A percentile compares a stretch with the other conserved stretches of the same genome.
Conservation (phyloP, 1,284 basidiomycete genomes). For the Coriolopsis trogii region DNA sequence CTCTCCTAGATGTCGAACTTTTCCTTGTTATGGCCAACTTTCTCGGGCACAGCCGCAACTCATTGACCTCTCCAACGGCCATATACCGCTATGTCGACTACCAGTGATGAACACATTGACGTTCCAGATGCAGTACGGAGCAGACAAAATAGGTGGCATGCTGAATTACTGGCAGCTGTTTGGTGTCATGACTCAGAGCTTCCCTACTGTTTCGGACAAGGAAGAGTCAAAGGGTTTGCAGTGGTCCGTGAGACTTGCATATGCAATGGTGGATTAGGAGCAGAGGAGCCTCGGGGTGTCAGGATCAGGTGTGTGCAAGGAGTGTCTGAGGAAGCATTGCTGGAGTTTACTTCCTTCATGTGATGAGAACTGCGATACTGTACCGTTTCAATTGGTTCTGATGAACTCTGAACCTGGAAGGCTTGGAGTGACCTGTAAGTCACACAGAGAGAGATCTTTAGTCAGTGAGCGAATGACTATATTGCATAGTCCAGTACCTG, state of each 20-base stretch:
- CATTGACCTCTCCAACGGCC: slow-evolving; percentile 42
- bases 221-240: slow-evolving; percentile 36
- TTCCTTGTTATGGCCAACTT: slow-evolving; percentile 32
- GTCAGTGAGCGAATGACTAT: too few species aligned
- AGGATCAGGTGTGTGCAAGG: slow-evolving; percentile 44
- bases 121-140: slow-evolving; percentile 34
- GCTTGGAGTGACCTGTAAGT: too few species aligned
- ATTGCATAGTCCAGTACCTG: too few species aligned
- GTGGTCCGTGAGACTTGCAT: slow-evolving; percentile 49
- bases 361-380: too few species aligned
- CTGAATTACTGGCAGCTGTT: slow-evolving; percentile 45
- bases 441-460: too few species aligned
- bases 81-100: slow-evolving; percentile 41
- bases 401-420: too few species aligned
- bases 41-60: slow-evolving; percentile 30
- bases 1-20: slow-evolving; percentile 37
- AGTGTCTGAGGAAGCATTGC: too few species aligned
- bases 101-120: slow-evolving; percentile 47
- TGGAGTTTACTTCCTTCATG: too few species aligned
- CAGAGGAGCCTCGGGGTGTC: slow-evolving; percentile 31
- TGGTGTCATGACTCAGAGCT: slow-evolving; percentile 46
- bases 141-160: slow-evolving; percentile 40
- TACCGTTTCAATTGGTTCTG: too few species aligned
- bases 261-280: slow-evolving; percentile 46
- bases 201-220: slow-evolving; percentile 15